These are phyloP conservation scores for Ogataea pilisensis DNA, from an alignment of 805 yeast species.

Conservation along the genomic window DNA sequence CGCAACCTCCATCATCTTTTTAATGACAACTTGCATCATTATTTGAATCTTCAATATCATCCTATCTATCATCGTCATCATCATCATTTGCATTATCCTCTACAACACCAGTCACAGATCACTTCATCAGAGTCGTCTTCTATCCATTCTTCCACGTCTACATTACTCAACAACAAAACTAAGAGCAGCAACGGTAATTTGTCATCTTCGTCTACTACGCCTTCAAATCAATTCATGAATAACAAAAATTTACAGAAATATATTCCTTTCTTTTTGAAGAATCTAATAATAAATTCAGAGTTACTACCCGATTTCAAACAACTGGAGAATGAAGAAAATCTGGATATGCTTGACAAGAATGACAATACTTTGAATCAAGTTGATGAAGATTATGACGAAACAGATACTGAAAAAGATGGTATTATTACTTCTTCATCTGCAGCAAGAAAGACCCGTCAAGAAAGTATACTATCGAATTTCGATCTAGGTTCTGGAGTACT, in stretches of 20 bases:
- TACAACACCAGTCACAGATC: background rate
- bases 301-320: conserved; percentile 17
- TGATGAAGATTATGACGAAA: conserved; percentile 1
- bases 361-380: background rate
- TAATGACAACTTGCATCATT: no score
- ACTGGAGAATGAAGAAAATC: conserved; percentile 4
- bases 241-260: conserved; percentile 28
- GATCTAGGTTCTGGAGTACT: conserved; percentile 5
- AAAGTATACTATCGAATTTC: conserved; percentile 15
- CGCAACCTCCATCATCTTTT: background rate
- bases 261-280: conserved; percentile 28
- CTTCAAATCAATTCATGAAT: conserved; percentile 21
- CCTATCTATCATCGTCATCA: background rate
- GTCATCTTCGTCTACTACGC: background rate
- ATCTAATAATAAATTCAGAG: conserved; percentile 24
- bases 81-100: conserved; percentile 2
- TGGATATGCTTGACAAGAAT: no score
- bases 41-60: background rate
- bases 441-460: conserved; percentile 6
- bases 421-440: background rate
- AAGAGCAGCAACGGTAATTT: no score
- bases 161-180: background rate
- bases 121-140: no score
- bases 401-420: conserved; percentile 5
- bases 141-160: background rate